A percentile compares a stretch with the other conserved stretches of the same genome.
Evolutionary conservation across 352 stramenopile genomes (phyloP).

Genomic region (Peronospora farinosa): DNA sequence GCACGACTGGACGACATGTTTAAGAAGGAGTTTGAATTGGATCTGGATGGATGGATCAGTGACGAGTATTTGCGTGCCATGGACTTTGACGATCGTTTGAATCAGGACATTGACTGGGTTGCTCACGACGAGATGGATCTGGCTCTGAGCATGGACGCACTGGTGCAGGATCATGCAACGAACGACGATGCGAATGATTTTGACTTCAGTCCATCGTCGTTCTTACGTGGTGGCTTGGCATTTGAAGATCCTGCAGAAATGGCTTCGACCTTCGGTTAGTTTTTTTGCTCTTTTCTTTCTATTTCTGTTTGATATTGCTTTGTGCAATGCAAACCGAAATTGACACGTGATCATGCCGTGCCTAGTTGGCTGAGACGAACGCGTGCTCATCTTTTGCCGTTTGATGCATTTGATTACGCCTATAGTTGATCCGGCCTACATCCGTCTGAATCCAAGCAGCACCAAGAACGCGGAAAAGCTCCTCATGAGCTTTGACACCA

Average conservation of each 20-base stretch:
- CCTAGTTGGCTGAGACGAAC: slow-evolving; percentile 24
- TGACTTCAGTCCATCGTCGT: slow-evolving; percentile 42
- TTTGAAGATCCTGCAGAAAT: slow-evolving; percentile 51
- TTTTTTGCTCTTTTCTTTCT: slow-evolving; percentile 35
- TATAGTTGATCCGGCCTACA: slow-evolving; percentile 49
- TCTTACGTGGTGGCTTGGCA: slow-evolving; percentile 43
- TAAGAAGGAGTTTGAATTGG: slow-evolving; percentile 33
- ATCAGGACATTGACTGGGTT: slow-evolving; percentile 82
- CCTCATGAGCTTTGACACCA: slow-evolving; percentile 86
- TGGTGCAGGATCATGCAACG: slow-evolving; percentile 28
- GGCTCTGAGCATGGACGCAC: slow-evolving; percentile 46
- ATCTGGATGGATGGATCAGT: slow-evolving; percentile 66
- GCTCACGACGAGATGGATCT: slow-evolving; percentile 59
- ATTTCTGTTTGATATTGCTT: slow-evolving; percentile 33
- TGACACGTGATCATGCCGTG: slow-evolving; percentile 25
- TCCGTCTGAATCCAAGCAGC: slow-evolving; percentile 34
- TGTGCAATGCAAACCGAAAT: slow-evolving; percentile 30
- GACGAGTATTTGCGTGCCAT: slow-evolving; percentile 73
- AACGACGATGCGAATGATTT: slow-evolving; percentile 57
- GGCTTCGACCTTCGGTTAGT: slow-evolving; percentile 73
- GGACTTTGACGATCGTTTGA: slow-evolving; percentile 68
- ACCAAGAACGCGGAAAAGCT: slow-evolving; percentile 69
- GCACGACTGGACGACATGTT: slow-evolving; percentile 29
- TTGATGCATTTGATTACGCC: slow-evolving; percentile 25
- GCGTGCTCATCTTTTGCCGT: slow-evolving; percentile 36